Conservation (phyloP, 352 stramenopile genomes). For the Globisporangium mamillatum region DNA sequence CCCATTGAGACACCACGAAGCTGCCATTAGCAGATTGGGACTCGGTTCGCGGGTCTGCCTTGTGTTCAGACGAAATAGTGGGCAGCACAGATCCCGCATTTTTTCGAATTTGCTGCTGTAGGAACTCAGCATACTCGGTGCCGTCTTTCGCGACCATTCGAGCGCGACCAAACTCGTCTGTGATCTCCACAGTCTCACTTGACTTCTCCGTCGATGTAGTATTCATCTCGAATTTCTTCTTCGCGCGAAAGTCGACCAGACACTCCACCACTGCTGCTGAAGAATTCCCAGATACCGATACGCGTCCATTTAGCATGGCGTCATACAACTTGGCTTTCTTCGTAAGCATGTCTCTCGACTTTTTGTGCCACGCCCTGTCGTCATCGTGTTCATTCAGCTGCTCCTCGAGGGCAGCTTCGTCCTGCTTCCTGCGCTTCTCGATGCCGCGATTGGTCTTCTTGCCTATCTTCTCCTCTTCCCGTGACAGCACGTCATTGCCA, state of each 20-base stretch:
- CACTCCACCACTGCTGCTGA: slow-evolving; percentile 35
- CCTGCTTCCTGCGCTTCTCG: slow-evolving; percentile 46
- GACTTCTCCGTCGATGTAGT: not conserved
- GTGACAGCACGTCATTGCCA: slow-evolving; percentile 1
- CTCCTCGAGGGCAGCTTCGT: slow-evolving; percentile 41
- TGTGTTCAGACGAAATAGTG: not conserved
- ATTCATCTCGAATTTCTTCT: slow-evolving; percentile 20
- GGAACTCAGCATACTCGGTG: slow-evolving; percentile 28
- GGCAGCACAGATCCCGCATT: not conserved
- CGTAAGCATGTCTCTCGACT: slow-evolving; percentile 55
- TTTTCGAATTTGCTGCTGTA: slow-evolving; percentile 14
- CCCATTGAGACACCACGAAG: slow-evolving; percentile 82
- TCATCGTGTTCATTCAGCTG: slow-evolving; percentile 53
- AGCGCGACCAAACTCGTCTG: slow-evolving; percentile 62
- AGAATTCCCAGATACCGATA: not conserved
- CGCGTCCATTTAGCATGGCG: slow-evolving; percentile 40
- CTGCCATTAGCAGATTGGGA: slow-evolving; percentile 24
- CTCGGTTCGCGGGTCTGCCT: not conserved
- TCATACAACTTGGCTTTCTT: slow-evolving; percentile 82
- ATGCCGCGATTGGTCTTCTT: slow-evolving; percentile 50
- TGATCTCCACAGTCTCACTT: slow-evolving; percentile 32
- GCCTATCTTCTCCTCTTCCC: slow-evolving; percentile 23
- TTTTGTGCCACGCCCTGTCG: slow-evolving; percentile 53
- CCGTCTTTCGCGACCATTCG: slow-evolving; percentile 39
- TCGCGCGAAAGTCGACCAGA: slow-evolving; percentile 71